Evolutionary conservation across 768 basidiomycete genomes (phyloP).

Genomic region (Serendipita sp.): DNA sequence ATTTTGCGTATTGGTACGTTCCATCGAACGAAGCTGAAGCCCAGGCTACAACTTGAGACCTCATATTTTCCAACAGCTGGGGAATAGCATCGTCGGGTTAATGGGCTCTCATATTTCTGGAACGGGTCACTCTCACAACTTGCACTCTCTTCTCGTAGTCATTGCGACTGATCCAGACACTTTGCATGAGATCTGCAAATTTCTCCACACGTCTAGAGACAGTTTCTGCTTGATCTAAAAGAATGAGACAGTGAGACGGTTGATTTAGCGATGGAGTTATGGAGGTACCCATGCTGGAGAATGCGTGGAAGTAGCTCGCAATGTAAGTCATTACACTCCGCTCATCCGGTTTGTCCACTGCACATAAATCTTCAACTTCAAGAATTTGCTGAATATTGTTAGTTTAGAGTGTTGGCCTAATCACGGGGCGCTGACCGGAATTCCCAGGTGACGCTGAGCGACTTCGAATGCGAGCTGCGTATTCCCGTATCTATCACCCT

Average conservation of each 20-base stretch:
- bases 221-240: conserved; percentile 81
- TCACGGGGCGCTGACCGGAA: conserved; percentile 48
- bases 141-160: conserved; percentile 84
- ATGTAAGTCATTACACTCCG: conserved; percentile 97
- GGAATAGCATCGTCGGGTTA: not conserved
- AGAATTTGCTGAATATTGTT: conserved; percentile 56
- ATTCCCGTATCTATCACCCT: conserved; percentile 69
- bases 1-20: conserved; percentile 69
- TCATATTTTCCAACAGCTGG: conserved; percentile 41
- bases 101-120: not conserved
- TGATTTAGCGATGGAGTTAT: not conserved
- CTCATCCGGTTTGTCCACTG: conserved; percentile 79
- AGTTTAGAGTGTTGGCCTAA: conserved; percentile 1
- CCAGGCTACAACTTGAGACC: conserved; percentile 39
- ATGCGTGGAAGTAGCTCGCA: conserved; percentile 95
- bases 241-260: conserved; percentile 3
- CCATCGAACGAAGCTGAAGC: conserved; percentile 45
- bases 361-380: conserved; percentile 91
- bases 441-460: conserved; percentile 76
- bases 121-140: conserved; percentile 29
- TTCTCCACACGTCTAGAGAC: conserved; percentile 88
- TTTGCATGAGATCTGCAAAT: conserved; percentile 91
- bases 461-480: conserved; percentile 77
- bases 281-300: conserved; percentile 79
- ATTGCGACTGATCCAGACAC: conserved; percentile 72